Conservation (phyloP, 345 rosid genomes). For the Moricandia moricandioides region DNA sequence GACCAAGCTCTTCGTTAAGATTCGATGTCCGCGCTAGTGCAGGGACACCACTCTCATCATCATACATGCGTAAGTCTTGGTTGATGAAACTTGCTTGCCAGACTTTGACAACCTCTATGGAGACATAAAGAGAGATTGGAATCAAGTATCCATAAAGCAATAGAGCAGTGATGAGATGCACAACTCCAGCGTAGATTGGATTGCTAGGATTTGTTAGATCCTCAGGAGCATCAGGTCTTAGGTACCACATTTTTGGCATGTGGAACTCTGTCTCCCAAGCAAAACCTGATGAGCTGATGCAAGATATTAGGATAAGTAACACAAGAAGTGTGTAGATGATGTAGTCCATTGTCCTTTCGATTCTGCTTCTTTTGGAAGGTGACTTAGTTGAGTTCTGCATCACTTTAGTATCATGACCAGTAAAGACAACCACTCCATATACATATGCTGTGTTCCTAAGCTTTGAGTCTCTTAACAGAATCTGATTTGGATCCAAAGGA, state of each 20-base stretch:
- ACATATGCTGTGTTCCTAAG: conserved; percentile 80
- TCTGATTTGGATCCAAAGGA: conserved; percentile 80
- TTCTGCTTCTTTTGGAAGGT: conserved; percentile 84
- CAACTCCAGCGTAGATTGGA: conserved; percentile 63
- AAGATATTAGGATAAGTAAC: conserved; percentile 62
- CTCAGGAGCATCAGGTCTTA: conserved; percentile 51
- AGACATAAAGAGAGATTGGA: conserved; percentile 94
- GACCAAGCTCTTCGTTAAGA: conserved; percentile 97
- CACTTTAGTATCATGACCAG: conserved; percentile 93
- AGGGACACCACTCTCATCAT: conserved; percentile 80
- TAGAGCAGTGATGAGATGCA: conserved; percentile 88
- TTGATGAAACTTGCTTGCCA: conserved; percentile 92
- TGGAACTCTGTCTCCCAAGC: conserved; percentile 70
- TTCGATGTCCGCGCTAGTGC: conserved; percentile 93
- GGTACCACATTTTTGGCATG: conserved; percentile 85
- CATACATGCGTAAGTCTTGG: conserved; percentile 83
- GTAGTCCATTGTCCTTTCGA: conserved; percentile 89
- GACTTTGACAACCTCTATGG: conserved; percentile 95
- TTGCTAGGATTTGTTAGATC: conserved; percentile 55
- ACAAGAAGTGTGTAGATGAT: conserved; percentile 83
- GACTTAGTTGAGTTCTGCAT: conserved; percentile 88
- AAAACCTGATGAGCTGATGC: conserved; percentile 84
- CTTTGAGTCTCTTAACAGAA: conserved; percentile 96
- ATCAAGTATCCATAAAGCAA: conserved; percentile 96
- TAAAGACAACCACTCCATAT: conserved; percentile 79